A percentile compares a stretch with the other conserved stretches of the same genome.
Conservation (phyloP, 2,329 filamentous ascomycete species). For the Teratosphaeria viscida region DNA sequence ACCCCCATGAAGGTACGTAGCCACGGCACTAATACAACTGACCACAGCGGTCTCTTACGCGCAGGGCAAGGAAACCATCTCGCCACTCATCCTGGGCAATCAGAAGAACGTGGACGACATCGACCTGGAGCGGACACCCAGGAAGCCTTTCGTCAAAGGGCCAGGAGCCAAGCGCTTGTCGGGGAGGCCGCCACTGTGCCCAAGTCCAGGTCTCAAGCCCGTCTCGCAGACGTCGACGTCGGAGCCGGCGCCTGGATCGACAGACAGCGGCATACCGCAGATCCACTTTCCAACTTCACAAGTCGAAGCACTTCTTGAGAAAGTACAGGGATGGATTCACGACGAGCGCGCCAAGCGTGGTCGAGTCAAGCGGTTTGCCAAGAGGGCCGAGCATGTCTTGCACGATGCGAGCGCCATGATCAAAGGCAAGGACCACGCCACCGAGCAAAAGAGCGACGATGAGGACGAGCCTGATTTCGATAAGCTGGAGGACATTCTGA, state of each 20-base stretch:
- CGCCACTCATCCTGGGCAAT: constrained; percentile 36
- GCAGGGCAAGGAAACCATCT: constrained; percentile 34
- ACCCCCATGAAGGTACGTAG: not conserved
- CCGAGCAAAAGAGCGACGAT: constrained; percentile 2
- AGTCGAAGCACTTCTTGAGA: constrained; percentile 34
- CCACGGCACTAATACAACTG: not conserved
- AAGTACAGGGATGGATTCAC: constrained; percentile 75
- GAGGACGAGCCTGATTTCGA: constrained; percentile 53
- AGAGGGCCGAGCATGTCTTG: not conserved
- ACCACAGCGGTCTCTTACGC: constrained; percentile 36
- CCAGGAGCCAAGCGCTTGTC: constrained; percentile 30
- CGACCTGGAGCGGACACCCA: constrained; percentile 27
- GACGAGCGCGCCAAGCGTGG: constrained; percentile 57
- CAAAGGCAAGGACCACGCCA: not conserved
- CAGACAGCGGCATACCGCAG: constrained; percentile 2
- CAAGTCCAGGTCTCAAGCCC: constrained; percentile 13
- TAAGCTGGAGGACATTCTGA: constrained; percentile 67
- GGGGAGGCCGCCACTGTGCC: constrained; percentile 27
- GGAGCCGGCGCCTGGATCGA: constrained; percentile 2
- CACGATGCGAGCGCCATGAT: constrained; percentile 1
- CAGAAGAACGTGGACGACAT: constrained; percentile 35
- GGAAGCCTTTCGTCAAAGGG: constrained; percentile 28
- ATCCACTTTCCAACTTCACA: constrained; percentile 7
- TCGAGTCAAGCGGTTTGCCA: not conserved
- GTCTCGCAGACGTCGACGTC: constrained; percentile 1